Conservation (phyloP, 345 rosid species). For the Atalantia buxifolia region DNA sequence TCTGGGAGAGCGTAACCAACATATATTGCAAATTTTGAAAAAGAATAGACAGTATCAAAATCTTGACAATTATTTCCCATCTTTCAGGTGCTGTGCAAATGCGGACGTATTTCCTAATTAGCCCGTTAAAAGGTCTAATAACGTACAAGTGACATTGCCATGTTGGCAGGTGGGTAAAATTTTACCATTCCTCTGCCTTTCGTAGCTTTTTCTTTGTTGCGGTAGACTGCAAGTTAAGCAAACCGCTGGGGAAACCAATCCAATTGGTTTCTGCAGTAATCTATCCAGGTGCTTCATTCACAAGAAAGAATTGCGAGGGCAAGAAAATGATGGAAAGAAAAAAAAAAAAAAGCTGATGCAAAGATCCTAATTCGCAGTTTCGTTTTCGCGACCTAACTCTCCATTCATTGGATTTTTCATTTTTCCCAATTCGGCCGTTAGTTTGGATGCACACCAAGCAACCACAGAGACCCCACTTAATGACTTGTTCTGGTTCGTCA, state of each 20-base stretch:
- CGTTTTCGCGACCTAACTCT: constrained; percentile 48
- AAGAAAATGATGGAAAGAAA: background rate
- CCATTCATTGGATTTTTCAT: constrained; percentile 27
- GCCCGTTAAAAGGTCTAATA: background rate
- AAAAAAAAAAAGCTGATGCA: constrained; percentile 17
- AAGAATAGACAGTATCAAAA: background rate
- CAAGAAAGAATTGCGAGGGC: constrained; percentile 31
- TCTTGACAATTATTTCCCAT: constrained; percentile 10
- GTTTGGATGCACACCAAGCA: constrained; percentile 40
- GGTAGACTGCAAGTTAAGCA: constrained; percentile 64
- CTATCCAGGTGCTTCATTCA: constrained; percentile 34
- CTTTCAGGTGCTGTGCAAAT: background rate
- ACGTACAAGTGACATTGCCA: background rate
- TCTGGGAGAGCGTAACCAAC: background rate
- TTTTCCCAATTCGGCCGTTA: constrained; percentile 45
- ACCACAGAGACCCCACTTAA: constrained; percentile 29
- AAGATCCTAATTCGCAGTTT: constrained; percentile 34
- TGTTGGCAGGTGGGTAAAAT: background rate
- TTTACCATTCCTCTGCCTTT: constrained; percentile 3
- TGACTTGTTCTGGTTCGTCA: background rate
- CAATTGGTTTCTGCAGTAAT: constrained; percentile 19
- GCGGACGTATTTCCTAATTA: constrained; percentile 5
- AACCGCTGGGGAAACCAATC: constrained; percentile 15
- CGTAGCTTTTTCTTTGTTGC: constrained; percentile 18
- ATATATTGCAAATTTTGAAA: background rate